Base-by-base conservation (phyloP, 495 filamentous ascomycete genomes). In the Trichoderma reesei region DNA sequence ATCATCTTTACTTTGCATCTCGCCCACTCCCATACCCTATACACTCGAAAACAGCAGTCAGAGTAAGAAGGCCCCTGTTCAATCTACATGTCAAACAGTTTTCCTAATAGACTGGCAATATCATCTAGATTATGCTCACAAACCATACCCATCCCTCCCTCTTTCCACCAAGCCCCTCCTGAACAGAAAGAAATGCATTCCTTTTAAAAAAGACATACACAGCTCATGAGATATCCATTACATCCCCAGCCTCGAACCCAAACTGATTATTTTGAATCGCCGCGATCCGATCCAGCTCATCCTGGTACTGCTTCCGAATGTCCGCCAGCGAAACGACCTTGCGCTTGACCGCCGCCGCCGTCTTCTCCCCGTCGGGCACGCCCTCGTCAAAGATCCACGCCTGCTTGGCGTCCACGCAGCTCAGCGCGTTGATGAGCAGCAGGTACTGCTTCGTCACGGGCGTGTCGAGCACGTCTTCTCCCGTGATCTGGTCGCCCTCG, bases 381-480 rank as follows among this genome's bases (percentile, higher is more conserved):
- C 75, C 71, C 59, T 83, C 83, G 46, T 76, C 76, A 9, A 85
- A 73, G 61, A 87, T 80, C 78, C 83, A 97, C 0, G 89, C 90
- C 71, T 96, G 86, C 67, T 89, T 85, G 66, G 85, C 78, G 41
- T 87, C 83, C n/a, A 96, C 90, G 65, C 90, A 94, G 60, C 84
- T 86, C 67, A 98, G 76, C 4, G 90, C 83, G 71, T 98, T 98
- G 76, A 98, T 92, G 42, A 98, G 79, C 64, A 88, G 82, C 10
- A 97, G 72, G 65, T 96, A 93, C 67, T 88, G 86, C 74, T 77
- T 83, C 65, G 77, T 84, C 65, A 85, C 81, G n/a, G 78, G 79
- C 16, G 83, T 80, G 62, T 83, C 80, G 10, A 80, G 72, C 44
- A 81, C 76, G 68, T 85, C 81, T 44, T 81, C 73, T 59, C 80